Evolutionary conservation across 2,329 filamentous ascomycete species (phyloP), one percentile per base, ranked within the genome.

Genomic region (Fusarium redolens): DNA sequence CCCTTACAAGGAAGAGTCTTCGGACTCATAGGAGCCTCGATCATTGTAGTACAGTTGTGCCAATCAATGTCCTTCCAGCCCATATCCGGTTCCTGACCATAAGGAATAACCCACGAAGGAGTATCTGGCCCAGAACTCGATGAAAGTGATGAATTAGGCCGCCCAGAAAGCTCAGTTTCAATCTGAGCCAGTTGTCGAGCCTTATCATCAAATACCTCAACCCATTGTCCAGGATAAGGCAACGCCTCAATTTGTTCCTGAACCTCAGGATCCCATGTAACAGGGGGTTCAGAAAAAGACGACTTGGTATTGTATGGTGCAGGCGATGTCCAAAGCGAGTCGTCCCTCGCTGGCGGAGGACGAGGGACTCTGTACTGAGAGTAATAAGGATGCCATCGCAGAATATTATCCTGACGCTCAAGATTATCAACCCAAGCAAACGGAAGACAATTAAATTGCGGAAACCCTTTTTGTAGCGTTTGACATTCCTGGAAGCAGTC

Each of bases 331-430:
- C 56, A 71, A 2, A 54, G 47, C 10, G 14, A 7, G 15, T 43
- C 51, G 15, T 25, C 9, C 4, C 25, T 20, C 1, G 17, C 14
- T 10, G 22, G 7, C 1, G 8, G 37, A 14, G 37, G 38, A 20
- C 14, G 14, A 33, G 10, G 28, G 7, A 8, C 6, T 40, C 31
- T 28, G 0, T 3, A 7, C 4, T 11, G 38, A 15, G 25, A 17
- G 30, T 61, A 72, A 9, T 69, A 61, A 2, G 70, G 65, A 20
- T 72, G 70, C 12, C 25, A 44, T 1, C 33, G 18, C 5, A 72
- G 35, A 8, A 72, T 25, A 8, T 61, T 57, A 4, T 62, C 41
- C 12, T 61, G 59, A 7, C 12, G 15, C 4, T 69, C 31, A 3
- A 47, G 25, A 8, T 69, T 72, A 2, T 61, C 48, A 0, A 38